Conservation (phyloP, 2,329 filamentous ascomycete genomes). For the Venturia oleaginea region DNA sequence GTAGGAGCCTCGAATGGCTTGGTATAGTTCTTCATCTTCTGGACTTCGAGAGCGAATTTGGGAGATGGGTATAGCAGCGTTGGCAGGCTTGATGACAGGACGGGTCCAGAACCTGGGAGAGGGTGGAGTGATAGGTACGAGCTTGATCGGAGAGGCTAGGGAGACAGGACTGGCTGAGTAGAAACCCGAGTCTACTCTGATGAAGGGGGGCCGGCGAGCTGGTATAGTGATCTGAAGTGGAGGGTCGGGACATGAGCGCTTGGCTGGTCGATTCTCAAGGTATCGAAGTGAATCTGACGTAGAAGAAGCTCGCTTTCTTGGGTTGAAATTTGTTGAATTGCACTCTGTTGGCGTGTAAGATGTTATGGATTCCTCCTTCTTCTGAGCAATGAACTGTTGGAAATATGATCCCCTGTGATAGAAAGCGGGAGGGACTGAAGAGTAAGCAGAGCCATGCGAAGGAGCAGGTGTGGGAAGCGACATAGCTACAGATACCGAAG, state of each 20-base stretch:
- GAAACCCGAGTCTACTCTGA: slow-evolving; percentile 2
- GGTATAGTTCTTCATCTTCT: neutral
- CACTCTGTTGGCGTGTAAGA: neutral
- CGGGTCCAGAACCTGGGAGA: neutral
- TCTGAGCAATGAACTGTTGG: neutral
- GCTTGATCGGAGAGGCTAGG: neutral
- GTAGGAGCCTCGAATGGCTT: neutral
- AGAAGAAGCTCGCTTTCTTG: neutral
- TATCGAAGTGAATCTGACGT: neutral
- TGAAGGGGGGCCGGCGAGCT: neutral
- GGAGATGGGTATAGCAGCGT: neutral
- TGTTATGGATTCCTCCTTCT: neutral
- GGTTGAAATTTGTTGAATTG: neutral
- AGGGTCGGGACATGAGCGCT: slow-evolving; percentile 1
- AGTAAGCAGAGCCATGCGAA: neutral
- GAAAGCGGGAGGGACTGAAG: neutral
- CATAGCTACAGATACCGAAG: neutral
- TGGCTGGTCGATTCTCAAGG: neutral
- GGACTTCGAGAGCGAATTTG: slow-evolving; percentile 10
- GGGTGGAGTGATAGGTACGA: neutral
- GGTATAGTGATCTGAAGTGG: neutral
- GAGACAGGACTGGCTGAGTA: neutral
- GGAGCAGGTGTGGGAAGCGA: slow-evolving; percentile 1
- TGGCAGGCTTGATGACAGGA: slow-evolving; percentile 2
- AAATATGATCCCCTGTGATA: neutral